phyloP scores from a whole-genome alignment of 306 rosid species.

The Hylodesmum podocarpum region DNA sequence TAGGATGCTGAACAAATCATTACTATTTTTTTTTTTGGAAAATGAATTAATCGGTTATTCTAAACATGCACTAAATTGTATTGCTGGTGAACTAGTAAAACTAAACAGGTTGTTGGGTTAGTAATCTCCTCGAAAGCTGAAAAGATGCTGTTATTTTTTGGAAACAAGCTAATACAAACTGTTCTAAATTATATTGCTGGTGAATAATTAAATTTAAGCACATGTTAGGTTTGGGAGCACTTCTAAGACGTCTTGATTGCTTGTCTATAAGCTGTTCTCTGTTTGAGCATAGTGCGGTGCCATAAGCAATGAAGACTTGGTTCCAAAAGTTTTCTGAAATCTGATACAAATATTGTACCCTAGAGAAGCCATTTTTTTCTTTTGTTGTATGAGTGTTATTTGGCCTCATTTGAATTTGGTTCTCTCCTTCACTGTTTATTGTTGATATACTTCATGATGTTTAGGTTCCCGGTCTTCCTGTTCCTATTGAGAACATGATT shows the following conservation, averaged over 20 bases:
- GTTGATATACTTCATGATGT: constrained; percentile 4
- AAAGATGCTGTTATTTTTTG: too few species aligned
- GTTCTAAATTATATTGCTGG: neutral
- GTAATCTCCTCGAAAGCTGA: too few species aligned
- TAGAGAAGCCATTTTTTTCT: neutral
- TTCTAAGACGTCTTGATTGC: neutral
- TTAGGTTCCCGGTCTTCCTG: constrained; percentile 97
- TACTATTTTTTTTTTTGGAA: neutral
- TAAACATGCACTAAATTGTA: neutral
- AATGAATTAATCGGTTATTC: neutral
- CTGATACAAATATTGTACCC: neutral
- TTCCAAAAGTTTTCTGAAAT: neutral
- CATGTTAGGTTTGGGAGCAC: neutral
- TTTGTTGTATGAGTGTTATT: neutral
- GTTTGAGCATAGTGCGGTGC: neutral
- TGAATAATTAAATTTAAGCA: neutral
- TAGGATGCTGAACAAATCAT: neutral
- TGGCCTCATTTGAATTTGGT: neutral
- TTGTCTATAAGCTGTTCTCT: neutral
- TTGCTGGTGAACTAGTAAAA: neutral
- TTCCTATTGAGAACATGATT: constrained; percentile 98
- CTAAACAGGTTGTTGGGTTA: too few species aligned
- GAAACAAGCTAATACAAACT: too few species aligned
- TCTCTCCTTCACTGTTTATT: neutral
- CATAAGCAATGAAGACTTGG: neutral